Base-by-base conservation (phyloP, 805 yeast species). In the Wickerhamiella nectarea region DNA sequence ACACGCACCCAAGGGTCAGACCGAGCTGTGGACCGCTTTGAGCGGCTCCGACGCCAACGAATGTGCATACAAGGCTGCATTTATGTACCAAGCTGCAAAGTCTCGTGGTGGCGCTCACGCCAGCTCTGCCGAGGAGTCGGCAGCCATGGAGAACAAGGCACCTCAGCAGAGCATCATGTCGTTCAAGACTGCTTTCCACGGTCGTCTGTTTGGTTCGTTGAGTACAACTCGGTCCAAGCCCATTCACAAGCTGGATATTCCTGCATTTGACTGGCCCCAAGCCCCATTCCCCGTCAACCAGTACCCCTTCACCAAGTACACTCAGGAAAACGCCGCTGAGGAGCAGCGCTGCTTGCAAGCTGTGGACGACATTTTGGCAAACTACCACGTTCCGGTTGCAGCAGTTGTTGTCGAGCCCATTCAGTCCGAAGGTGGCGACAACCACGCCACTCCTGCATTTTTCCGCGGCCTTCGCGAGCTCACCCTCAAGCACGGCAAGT, bases 201-300 rank as follows among this genome's bases (percentile, higher is more conserved):
- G 97, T 51, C 77, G 97, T 65, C 66, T 86, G 50, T 85, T 87
- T 66, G 97, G 95, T 19, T 74, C 94, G 44, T 86, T 83, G 36
- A 81, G 95, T 6, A 76, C 84, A 52, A 87, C 97, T 33, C 76
- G 94, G 62, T 85, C 95, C 46, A 89, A 85, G 70, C 95, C 96
- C 52, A 74, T 89, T 55, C 97, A 87, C 71, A 87, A 89, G 68
- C 68, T 87, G 63, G 71, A 68, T 46, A 59, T 89, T 66, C 97
- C 97, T 48, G 77, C 94, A 6, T 87, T 87, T 69, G 75, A 83
- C 58, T 87, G 96, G 96, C 97, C 97, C 59, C 86, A 82, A 62
- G 95, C 95, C 45, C 85, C 84, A 50, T 87, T 78, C 69, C 97
- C 97, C 51, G 55, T 72, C 41, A 78, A 84, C 64, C 68, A 78